Conservation (phyloP, 805 yeast genomes). For the Jamesozyma piceae region DNA sequence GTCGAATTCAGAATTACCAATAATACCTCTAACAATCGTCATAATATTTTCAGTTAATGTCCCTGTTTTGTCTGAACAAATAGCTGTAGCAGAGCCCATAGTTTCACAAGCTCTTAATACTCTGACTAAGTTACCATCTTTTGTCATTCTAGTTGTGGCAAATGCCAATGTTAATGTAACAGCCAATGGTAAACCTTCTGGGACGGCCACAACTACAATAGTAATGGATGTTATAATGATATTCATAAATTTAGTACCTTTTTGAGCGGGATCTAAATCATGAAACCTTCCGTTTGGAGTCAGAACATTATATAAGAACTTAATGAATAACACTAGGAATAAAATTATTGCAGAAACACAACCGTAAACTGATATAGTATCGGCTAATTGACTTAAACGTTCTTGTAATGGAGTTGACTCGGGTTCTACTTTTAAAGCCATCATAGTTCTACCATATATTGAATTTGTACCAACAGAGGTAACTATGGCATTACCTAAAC, state of each 20-base stretch:
- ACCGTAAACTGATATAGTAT: conserved; percentile 92
- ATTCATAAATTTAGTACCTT: conserved; percentile 76
- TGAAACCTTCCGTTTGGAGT: conserved; percentile 38
- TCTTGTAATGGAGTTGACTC: conserved; percentile 86
- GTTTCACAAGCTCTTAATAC: conserved; percentile 91
- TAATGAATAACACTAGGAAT: conserved; percentile 67
- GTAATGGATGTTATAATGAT: conserved; percentile 88
- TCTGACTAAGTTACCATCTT: conserved; percentile 92
- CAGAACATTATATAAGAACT: conserved; percentile 52
- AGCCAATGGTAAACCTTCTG: conserved; percentile 96
- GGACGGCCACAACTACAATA: conserved; percentile 95
- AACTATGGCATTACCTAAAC: conserved; percentile 76
- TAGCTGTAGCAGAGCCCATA: conserved; percentile 97
- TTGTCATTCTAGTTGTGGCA: conserved; percentile 97
- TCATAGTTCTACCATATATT: conserved; percentile 85
- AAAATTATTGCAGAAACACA: conserved; percentile 74
- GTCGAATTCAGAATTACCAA: conserved; percentile 53
- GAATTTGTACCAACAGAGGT: conserved; percentile 89
- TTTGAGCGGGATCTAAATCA: conserved; percentile 49
- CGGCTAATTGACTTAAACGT: conserved; percentile 74
- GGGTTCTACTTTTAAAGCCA: conserved; percentile 61
- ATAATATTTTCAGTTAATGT: conserved; percentile 89
- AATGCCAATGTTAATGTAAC: conserved; percentile 94
- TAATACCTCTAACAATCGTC: conserved; percentile 74
- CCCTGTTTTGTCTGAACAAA: conserved; percentile 96